Percentiles rank a stretch among this genome's conserved stretches.
phyloP scores from a whole-genome alignment of 2,329 filamentous ascomycete species.

The Paecilomyces niveus region DNA sequence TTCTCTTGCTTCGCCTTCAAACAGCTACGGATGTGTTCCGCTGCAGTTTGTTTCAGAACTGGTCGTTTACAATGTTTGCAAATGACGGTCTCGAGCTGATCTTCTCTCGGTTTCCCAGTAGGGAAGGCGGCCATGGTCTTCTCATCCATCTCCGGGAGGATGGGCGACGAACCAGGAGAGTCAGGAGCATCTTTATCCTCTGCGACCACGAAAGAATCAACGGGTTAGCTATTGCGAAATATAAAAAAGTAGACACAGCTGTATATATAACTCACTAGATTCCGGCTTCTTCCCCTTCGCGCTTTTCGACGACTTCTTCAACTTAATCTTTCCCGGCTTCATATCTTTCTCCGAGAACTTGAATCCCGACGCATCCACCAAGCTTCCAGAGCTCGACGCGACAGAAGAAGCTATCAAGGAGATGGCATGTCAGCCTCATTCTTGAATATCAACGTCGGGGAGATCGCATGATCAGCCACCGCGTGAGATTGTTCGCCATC shows the following conservation, averaged over 20 bases:
- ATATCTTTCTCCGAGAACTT: constrained; percentile 39
- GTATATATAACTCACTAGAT: too few relatives aligned
- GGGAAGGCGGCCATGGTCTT: constrained; percentile 70
- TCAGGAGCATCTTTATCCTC: constrained; percentile 20
- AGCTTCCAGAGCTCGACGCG: constrained; percentile 24
- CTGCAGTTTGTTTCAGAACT: constrained; percentile 66
- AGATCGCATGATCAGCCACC: background rate
- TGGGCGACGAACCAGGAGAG: constrained; percentile 33
- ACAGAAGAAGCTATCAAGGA: constrained; percentile 16
- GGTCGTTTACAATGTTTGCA: constrained; percentile 96
- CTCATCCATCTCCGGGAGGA: constrained; percentile 60
- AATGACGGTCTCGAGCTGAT: constrained; percentile 68
- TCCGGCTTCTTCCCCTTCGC: constrained; percentile 28
- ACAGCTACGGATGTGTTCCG: constrained; percentile 75
- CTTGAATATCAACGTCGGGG: background rate
- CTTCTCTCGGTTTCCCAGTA: constrained; percentile 73
- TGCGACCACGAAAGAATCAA: constrained; percentile 7
- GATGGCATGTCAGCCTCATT: background rate
- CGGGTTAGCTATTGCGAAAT: background rate
- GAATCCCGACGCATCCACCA: constrained; percentile 40
- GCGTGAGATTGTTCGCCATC: background rate
- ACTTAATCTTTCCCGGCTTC: constrained; percentile 38
- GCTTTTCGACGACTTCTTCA: constrained; percentile 31
- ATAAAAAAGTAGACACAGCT: background rate
- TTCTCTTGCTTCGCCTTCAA: constrained; percentile 78